Base-by-base conservation (phyloP, 2,329 filamentous ascomycete genomes). In the Didymella glomerata region DNA sequence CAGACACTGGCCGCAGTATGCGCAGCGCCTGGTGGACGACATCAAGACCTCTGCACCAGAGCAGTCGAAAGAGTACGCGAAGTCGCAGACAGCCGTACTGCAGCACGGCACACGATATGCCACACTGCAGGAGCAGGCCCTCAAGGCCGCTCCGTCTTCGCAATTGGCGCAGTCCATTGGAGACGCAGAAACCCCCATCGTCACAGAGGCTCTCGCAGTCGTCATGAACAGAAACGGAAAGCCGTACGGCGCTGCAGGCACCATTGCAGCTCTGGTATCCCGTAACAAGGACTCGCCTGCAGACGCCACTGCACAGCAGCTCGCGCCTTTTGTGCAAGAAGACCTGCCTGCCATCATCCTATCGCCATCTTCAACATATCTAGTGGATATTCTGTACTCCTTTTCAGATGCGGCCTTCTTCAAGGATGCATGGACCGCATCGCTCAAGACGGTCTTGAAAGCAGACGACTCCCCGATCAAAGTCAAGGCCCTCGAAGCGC, bases 1-100 rank as follows among this genome's bases (percentile, higher is more conserved):
- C 16, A 75, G 81, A 3, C 81, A 88, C 63, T 95, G 91, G 91
- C 75, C 80, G 2, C 80, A 80, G 1, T 76, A 92, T n/a, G 85
- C 86, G 0, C 79, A 85, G 1, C 75, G 82, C 0, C 78, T 97
- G n/a, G 81, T 88, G 25, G 81, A 86, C 30, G 83, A 85, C 36
- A 87, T 97, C 56, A 88, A 88, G 53, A 85, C 86, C 6, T 96
- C 92, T 0, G 83, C 91, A 5, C 92, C 93, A 0, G 92, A 94
- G 71, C 88, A 94, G 55, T 93, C 92, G 0, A 89, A 89, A 62
- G 90, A 92, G 18, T 91, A 91, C 66, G 83, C 85, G 25, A 82
- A 83, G 41, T 96, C 92, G 0, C 92, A 97, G 72, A 83, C 86
- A 49, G 81, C 82, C 40, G 83, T 96, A 25, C 85, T 86, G 10